These are phyloP conservation scores for Aspergillus piperis DNA, from an alignment of 2,329 filamentous ascomycete species.

Conservation along the genomic window DNA sequence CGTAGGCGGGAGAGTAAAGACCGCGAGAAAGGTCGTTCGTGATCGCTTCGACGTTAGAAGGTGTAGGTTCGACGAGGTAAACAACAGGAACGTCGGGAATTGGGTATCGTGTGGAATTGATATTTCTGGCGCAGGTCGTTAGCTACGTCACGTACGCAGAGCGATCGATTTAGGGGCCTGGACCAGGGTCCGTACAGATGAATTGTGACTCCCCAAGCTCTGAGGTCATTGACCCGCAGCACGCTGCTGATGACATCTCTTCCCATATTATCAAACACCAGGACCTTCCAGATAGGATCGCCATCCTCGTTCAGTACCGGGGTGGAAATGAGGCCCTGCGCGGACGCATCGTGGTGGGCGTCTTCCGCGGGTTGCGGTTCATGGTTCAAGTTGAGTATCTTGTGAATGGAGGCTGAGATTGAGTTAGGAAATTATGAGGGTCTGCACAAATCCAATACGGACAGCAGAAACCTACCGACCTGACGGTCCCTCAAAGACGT, in stretches of 20 bases:
- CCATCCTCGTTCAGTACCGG: constrained; percentile 83
- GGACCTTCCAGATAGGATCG: constrained; percentile 94
- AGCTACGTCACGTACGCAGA: constrained; percentile 8
- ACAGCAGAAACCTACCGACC: constrained; percentile 58
- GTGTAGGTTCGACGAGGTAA: constrained; percentile 89
- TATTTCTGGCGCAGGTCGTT: constrained; percentile 56
- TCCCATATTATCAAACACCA: constrained; percentile 90
- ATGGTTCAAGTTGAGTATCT: constrained; percentile 93
- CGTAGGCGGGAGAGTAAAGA: constrained; percentile 88
- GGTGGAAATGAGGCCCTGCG: constrained; percentile 66
- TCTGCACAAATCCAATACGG: background rate
- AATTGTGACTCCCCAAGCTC: constrained; percentile 93
- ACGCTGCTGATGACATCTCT: constrained; percentile 97
- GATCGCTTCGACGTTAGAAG: constrained; percentile 77
- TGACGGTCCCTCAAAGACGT: constrained; percentile 70
- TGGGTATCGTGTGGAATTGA: constrained; percentile 76
- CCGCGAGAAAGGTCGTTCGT: constrained; percentile 82
- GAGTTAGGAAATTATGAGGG: constrained; percentile 8
- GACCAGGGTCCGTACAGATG: constrained; percentile 66
- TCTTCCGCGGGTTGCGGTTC: constrained; percentile 56
- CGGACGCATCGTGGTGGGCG: constrained; percentile 62
- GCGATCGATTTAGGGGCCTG: constrained; percentile 15
- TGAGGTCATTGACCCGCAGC: constrained; percentile 86
- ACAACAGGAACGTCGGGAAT: constrained; percentile 97
- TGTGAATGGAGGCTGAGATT: constrained; percentile 80